Evolutionary conservation across 2,329 filamentous ascomycete species (phyloP).

Genomic region (Neurospora crassa): DNA sequence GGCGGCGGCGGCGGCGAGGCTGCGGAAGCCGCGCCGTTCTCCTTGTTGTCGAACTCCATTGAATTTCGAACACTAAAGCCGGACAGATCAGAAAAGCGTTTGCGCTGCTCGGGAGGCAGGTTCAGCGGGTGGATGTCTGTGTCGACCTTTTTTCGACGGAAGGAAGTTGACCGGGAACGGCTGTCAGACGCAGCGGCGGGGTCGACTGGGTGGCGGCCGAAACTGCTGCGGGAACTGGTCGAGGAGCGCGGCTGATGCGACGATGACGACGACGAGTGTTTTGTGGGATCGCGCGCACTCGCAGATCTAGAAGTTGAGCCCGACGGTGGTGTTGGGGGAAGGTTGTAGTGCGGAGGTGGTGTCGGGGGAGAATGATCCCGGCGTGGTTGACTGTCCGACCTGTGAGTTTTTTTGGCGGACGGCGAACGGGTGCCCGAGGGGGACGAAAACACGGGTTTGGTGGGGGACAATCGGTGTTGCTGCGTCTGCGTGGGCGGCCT

Average conservation of each 20-base stretch:
- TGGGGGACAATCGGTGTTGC: neutral
- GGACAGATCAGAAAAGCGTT: constrained; percentile 56
- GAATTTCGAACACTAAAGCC: constrained; percentile 51
- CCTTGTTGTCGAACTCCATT: constrained; percentile 65
- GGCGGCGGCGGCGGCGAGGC: constrained; percentile 42
- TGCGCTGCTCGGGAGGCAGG: constrained; percentile 78
- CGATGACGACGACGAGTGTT: neutral
- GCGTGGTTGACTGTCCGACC: neutral
- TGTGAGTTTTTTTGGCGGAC: neutral
- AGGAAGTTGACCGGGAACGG: constrained; percentile 25
- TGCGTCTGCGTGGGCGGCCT: constrained; percentile 16
- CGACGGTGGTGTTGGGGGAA: neutral
- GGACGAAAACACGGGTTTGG: neutral
- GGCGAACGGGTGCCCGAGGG: neutral
- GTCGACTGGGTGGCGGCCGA: constrained; percentile 35
- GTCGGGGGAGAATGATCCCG: neutral
- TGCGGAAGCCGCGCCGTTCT: constrained; percentile 37
- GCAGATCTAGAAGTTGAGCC: neutral
- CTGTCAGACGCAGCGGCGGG: constrained; percentile 19
- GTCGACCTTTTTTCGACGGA: constrained; percentile 44
- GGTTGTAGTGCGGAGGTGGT: neutral
- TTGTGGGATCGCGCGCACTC: neutral
- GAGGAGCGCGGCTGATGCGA: constrained; percentile 14
- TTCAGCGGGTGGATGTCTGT: constrained; percentile 79
- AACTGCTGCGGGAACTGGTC: constrained; percentile 23